Conservation (phyloP, 176 grass and related monocot species). For the Sorghum bicolor region DNA sequence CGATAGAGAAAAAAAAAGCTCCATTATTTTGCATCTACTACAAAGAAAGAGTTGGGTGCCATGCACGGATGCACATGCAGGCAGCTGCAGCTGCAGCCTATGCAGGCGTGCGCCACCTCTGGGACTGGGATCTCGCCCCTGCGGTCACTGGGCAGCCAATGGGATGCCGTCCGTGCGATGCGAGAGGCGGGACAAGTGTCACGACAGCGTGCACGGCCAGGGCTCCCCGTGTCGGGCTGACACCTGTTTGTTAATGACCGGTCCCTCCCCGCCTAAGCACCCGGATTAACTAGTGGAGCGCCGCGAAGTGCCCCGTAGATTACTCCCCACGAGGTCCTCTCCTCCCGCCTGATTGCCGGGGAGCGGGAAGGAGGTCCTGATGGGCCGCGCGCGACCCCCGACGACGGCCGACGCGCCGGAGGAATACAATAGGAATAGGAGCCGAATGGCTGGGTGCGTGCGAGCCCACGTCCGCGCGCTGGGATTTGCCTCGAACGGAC, state of each 20-base stretch:
- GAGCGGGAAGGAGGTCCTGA: background rate
- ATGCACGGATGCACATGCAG: background rate
- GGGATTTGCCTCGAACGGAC: background rate
- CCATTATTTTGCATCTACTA: background rate
- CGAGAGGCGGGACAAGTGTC: conserved; percentile 36
- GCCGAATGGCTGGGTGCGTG: conserved; percentile 5
- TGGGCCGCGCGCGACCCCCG: background rate
- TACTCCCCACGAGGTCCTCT: background rate
- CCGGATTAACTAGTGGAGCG: background rate
- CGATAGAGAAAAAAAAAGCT: background rate
- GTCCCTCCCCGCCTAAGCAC: background rate
- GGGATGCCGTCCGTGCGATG: background rate
- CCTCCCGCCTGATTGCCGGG: background rate
- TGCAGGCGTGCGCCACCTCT: background rate
- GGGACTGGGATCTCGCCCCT: background rate
- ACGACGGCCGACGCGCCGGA: background rate
- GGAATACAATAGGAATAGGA: background rate
- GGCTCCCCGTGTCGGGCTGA: conserved; percentile 31
- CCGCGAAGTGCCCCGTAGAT: background rate
- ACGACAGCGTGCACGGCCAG: conserved; percentile 43
- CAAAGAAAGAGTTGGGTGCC: background rate
- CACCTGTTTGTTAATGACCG: conserved; percentile 52
- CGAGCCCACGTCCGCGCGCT: conserved; percentile 18
- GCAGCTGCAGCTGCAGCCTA: background rate
- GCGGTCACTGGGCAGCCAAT: background rate